phyloP scores from a whole-genome alignment of 352 stramenopile genomes.

The Blastocystis sp. region DNA sequence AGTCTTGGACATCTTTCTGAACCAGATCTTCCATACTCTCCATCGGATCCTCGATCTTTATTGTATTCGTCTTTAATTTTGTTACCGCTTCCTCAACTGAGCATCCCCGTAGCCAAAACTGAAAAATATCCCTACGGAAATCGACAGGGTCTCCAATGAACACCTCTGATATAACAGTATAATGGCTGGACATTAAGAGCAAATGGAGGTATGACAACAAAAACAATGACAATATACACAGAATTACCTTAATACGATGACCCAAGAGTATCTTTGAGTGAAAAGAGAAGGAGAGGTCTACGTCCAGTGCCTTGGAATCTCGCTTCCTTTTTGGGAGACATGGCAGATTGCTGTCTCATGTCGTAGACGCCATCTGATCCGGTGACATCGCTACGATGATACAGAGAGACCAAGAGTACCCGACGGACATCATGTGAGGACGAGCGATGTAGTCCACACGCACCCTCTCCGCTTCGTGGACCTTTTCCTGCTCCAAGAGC shows the following conservation, averaged over 20 bases:
- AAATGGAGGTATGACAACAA: neutral
- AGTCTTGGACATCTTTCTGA: neutral
- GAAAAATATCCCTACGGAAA: conserved; percentile 39
- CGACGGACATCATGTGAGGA: neutral
- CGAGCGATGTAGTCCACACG: too few relatives aligned
- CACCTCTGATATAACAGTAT: conserved; percentile 42
- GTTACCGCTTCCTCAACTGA: neutral
- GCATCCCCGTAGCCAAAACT: neutral
- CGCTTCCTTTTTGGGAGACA: neutral
- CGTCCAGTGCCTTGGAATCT: conserved; percentile 11
- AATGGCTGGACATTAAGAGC: neutral
- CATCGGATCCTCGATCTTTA: neutral
- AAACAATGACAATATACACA: neutral
- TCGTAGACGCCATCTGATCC: neutral
- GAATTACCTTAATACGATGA: neutral
- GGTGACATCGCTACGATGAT: neutral
- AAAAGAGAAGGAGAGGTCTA: neutral
- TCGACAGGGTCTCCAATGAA: conserved; percentile 50
- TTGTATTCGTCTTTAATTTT: neutral
- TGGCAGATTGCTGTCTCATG: neutral
- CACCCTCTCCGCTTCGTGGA: neutral
- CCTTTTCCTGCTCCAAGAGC: neutral
- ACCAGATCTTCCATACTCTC: conserved; percentile 9
- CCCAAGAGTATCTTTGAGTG: neutral
- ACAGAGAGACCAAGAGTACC: neutral